Base-by-base conservation (phyloP, 148 eudicot species). In the Talinum fruticosum region DNA sequence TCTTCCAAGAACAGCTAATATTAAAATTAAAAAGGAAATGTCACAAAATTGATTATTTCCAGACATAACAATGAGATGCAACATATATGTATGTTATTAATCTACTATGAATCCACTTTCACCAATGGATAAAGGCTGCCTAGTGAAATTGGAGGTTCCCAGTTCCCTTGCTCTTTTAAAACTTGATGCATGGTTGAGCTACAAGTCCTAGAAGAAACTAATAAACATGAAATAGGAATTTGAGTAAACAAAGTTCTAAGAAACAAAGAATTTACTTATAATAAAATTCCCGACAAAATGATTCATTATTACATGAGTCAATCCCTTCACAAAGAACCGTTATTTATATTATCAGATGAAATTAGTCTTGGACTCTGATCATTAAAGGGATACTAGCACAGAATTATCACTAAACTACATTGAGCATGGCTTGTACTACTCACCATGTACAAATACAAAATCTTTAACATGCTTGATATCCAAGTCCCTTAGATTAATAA, bases 401-500 rank as follows among this genome's bases (percentile, higher is more conserved):
- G 36, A 53, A n/a, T 53, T 44, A 57, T 35, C 24, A 73, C 28
- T 59, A 57, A 73, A 73, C 47, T 24, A 49, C 32, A 16, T 8
- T 26, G 53, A 73, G 33, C 34, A 72, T 47, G 12, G 32, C 15
- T 26, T 38, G 66, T 28, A 76, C 51, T 65, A 57, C 96, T 87
- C 79, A 95, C 99, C 99, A 75, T 95, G 90, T 76, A 95, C 83
- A 83, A 91, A 95, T 80, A 88, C 84, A 83, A 89, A 95, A 84
- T 95, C 99, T 82, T 93, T 95, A 8, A 93, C 94, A 86, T 95
- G 99, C 83, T 89, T 95, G 86, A 93, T 84, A 65, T 91, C 97
- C 84, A 93, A 84, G 68, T 91, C 97, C 78, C 93, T 86, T 66
- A 95, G 78, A 75, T 83, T 85, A 62, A 93, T 85, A 53, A 90